A percentile compares a stretch with the other conserved stretches of the same genome.
Conservation (phyloP, 2,329 filamentous ascomycete species). For the Trichoderma sp. region DNA sequence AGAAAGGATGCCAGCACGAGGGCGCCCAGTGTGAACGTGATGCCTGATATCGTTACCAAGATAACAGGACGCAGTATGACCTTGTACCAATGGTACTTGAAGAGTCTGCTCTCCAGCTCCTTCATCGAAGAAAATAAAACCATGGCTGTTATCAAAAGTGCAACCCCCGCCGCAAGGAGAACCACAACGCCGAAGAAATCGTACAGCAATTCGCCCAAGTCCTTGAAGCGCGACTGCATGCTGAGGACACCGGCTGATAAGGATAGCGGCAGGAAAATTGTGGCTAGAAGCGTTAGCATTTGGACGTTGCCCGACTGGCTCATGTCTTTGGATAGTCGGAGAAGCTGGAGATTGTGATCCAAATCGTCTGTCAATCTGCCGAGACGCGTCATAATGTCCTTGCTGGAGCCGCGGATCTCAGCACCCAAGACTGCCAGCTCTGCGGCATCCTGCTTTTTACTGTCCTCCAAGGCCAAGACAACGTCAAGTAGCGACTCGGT, state of each 20-base stretch:
- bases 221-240: neutral
- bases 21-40: neutral
- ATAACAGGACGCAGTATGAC: neutral
- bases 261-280: neutral
- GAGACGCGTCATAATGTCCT: neutral
- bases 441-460: neutral
- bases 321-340: neutral
- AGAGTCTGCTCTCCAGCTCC: neutral
- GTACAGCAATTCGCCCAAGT: neutral
- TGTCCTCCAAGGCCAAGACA: neutral
- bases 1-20: neutral
- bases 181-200: neutral
- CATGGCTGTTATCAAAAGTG: neutral
- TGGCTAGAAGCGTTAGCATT: neutral
- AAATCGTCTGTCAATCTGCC: neutral
- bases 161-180: neutral
- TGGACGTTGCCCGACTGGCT: neutral
- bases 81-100: neutral
- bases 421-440: neutral
- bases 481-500: neutral
- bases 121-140: neutral
- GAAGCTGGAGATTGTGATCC: neutral
- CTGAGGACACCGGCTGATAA: neutral
- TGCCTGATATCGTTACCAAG: neutral
- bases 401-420: neutral